Base-by-base conservation (phyloP, 1,284 basidiomycete genomes). In the Fomitopsis betulina region DNA sequence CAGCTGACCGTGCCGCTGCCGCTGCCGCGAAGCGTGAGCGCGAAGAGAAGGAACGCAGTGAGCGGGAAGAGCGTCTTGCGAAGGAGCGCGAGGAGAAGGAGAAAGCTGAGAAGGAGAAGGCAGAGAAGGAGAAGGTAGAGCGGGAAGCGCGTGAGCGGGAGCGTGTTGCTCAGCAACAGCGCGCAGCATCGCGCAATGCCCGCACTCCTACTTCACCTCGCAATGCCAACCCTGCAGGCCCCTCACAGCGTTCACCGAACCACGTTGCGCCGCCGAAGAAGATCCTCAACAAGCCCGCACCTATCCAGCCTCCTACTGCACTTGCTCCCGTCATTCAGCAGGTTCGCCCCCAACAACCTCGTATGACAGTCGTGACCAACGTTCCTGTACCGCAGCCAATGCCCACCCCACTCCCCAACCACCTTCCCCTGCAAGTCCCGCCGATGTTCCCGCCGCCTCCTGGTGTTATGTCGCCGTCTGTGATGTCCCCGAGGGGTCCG, bases 1-100 rank as follows among this genome's bases (percentile, higher is more conserved):
- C 78, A 59, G 74, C 73, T 54, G 81, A 89, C 60, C 82, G 83
- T 62, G 83, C 78, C 25, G 79, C 80, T 62, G 69, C 73, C 55
- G 73, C 76, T 65, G 74, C 73, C 58, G 73, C 70, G 42, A 75
- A 70, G 62, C 75, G 72, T 58, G 79, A 80, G 59, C 79, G 83
- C 57, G 80, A 83, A 62, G 84, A 87, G 70, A 84, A 81, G 70
- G 85, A 83, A 61, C 87, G 89, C 61, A 84, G 83, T 60, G 88
- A 89, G 61, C 78, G 79, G 15, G 86, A 87, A 66, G 76, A 75
- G 62, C 76, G 74, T 63, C 59, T 67, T 50, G 68, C 63, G 5
- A 67, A 67, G 70, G 86, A 85, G 63, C 80, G 79, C 55, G 79
- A 79, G 52, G 87, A 89, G 62, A 79, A 77, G 43, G 86, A 86